Conservation (phyloP, 176 grass and related monocot genomes). For the Musa acuminata region DNA sequence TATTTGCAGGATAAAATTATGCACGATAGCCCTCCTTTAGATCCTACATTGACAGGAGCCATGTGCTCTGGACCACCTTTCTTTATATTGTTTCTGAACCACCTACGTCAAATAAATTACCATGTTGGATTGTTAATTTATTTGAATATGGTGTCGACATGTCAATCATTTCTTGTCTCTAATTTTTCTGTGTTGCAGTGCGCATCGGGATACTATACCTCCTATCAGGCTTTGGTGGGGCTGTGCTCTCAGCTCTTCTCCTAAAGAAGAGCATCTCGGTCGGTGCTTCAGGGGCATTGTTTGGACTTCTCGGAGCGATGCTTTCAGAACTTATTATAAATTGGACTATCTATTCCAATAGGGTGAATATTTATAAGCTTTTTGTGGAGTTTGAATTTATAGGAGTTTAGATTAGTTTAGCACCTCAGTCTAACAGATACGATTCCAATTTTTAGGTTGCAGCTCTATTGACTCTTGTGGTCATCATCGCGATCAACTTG, state of each 20-base stretch:
- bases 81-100: too few species aligned
- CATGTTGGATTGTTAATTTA: too few species aligned
- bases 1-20: too few species aligned
- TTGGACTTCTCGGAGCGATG: constrained; percentile 94
- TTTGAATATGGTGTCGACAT: too few species aligned
- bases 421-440: neutral
- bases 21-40: too few species aligned
- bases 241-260: constrained; percentile 72
- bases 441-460: constrained; percentile 43
- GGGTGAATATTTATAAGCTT: constrained; percentile 22
- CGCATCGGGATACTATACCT: constrained; percentile 80
- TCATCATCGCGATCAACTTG: constrained; percentile 73
- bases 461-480: constrained; percentile 56
- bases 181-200: constrained; percentile 33
- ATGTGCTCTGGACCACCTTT: too few species aligned
- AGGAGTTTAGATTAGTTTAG: neutral
- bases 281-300: constrained; percentile 89
- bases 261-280: constrained; percentile 54
- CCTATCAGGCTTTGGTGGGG: constrained; percentile 74
- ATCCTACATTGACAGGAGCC: too few species aligned
- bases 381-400: neutral
- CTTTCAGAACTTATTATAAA: constrained; percentile 97
- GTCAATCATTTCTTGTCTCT: neutral
- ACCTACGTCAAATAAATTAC: too few species aligned
- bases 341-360: constrained; percentile 96